Conservation (phyloP, 192 early-diverging fungal genomes). For the Oehlia diaphana region DNA sequence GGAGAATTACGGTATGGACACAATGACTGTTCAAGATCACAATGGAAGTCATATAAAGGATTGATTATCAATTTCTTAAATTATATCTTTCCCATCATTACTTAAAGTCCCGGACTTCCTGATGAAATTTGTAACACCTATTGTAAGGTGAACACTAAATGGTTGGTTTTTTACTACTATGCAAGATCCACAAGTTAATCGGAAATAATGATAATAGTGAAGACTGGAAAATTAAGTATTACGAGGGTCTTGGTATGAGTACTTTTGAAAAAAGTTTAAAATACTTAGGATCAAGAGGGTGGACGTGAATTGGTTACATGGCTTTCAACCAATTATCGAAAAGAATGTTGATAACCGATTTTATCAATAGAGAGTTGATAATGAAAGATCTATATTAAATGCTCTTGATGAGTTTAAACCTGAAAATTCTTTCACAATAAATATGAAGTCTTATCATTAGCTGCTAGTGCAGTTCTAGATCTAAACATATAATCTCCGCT, state of each 20-base stretch:
- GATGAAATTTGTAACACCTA: conserved; percentile 95
- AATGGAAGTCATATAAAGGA: conserved; percentile 98
- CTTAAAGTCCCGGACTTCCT: conserved; percentile 90
- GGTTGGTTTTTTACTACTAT: conserved; percentile 64
- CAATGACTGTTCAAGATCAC: conserved; percentile 65
- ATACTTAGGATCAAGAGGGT: conserved; percentile 74
- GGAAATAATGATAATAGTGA: conserved; percentile 62
- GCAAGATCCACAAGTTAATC: conserved; percentile 88
- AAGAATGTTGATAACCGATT: conserved; percentile 90
- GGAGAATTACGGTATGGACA: conserved; percentile 88
- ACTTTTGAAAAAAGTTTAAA: conserved; percentile 80
- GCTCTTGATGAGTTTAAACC: conserved; percentile 90
- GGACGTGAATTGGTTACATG: conserved; percentile 76
- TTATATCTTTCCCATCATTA: conserved; percentile 90
- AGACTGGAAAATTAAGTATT: conserved; percentile 92
- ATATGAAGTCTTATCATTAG: too few relatives aligned
- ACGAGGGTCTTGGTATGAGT: conserved; percentile 95
- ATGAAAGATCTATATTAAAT: conserved; percentile 91
- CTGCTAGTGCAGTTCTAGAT: too few relatives aligned
- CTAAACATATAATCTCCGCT: too few relatives aligned
- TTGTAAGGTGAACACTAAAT: conserved; percentile 44
- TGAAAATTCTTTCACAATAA: conserved; percentile 80
- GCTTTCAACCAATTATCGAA: conserved; percentile 95
- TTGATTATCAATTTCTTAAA: conserved; percentile 96
- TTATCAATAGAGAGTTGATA: conserved; percentile 95